Conservation (phyloP, 805 yeast genomes). For the Saturnispora saitoi region DNA sequence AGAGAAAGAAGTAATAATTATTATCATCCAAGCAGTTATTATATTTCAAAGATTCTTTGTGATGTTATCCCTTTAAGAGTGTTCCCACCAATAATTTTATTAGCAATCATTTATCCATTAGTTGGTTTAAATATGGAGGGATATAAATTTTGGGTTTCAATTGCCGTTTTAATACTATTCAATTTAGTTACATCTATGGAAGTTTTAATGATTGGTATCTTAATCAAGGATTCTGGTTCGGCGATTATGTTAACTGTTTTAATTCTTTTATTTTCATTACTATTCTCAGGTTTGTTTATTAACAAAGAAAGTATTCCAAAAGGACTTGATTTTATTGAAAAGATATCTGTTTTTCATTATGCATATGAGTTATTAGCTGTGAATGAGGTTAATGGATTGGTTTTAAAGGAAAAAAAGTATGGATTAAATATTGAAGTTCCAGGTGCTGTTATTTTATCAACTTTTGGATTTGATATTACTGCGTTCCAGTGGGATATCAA, state of each 20-base stretch:
- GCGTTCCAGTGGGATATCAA: slow-evolving; percentile 62
- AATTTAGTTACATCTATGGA: slow-evolving; percentile 82
- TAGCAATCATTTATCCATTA: slow-evolving; percentile 78
- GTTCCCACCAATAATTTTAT: slow-evolving; percentile 80
- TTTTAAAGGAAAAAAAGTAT: slow-evolving; percentile 78
- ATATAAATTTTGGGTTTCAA: slow-evolving; percentile 61
- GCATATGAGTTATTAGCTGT: slow-evolving; percentile 90
- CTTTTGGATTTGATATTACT: slow-evolving; percentile 86
- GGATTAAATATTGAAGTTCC: slow-evolving; percentile 95
- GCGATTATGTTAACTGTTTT: slow-evolving; percentile 85
- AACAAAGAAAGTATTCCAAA: slow-evolving; percentile 55
- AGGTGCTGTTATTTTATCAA: slow-evolving; percentile 91
- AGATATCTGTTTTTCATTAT: slow-evolving; percentile 85
- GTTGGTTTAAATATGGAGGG: slow-evolving; percentile 80
- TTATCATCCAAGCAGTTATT: slow-evolving; percentile 81
- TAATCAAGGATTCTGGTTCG: slow-evolving; percentile 82
- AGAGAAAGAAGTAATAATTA: slow-evolving; percentile 93
- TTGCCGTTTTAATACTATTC: slow-evolving; percentile 66
- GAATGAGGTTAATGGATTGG: slow-evolving; percentile 83
- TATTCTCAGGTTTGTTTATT: slow-evolving; percentile 90
- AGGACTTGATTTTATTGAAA: slow-evolving; percentile 63
- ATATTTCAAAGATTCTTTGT: slow-evolving; percentile 74
- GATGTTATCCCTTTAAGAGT: slow-evolving; percentile 89
- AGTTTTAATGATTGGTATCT: slow-evolving; percentile 78
- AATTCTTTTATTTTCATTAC: slow-evolving; percentile 70